These are phyloP conservation scores for Backusella circina DNA, from an alignment of 192 early-diverging fungal species.

Conservation along the genomic window DNA sequence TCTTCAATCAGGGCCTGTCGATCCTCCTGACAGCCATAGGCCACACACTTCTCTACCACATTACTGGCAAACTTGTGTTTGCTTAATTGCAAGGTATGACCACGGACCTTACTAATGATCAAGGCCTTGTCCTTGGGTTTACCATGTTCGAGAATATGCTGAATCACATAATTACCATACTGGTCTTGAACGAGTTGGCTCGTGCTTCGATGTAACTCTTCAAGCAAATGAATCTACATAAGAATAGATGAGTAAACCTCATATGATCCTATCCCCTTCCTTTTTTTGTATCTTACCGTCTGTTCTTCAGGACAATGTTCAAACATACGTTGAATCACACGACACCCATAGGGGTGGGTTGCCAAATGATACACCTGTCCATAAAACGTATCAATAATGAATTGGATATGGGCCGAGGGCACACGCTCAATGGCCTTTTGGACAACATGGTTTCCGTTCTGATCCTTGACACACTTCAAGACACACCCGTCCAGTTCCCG, in stretches of 20 bases:
- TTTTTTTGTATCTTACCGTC: constrained; percentile 59
- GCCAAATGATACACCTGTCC: constrained; percentile 95
- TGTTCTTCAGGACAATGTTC: constrained; percentile 93
- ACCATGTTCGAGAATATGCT: constrained; percentile 95
- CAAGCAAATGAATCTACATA: constrained; percentile 72
- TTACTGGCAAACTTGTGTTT: constrained; percentile 99
- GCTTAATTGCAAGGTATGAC: constrained; percentile 86
- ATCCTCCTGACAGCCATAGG: constrained; percentile 83
- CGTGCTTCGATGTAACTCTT: constrained; percentile 92
- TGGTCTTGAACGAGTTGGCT: constrained; percentile 94
- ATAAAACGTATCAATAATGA: constrained; percentile 97
- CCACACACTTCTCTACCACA: constrained; percentile 98
- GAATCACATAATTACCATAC: constrained; percentile 99
- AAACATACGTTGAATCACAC: constrained; percentile 99
- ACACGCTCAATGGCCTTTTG: constrained; percentile 99
- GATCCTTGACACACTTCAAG: constrained; percentile 98
- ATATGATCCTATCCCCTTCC: no score
- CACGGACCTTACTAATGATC: constrained; percentile 86
- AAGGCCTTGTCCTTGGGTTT: constrained; percentile 83
- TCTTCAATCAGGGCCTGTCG: constrained; percentile 91
- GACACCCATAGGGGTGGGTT: constrained; percentile 98
- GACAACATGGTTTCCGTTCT: constrained; percentile 99
- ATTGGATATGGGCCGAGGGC: constrained; percentile 86
- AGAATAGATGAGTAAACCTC: no score
- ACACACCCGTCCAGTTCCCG: constrained; percentile 93